phyloP scores from a whole-genome alignment of 768 basidiomycete genomes.

The Mycena galopus region DNA sequence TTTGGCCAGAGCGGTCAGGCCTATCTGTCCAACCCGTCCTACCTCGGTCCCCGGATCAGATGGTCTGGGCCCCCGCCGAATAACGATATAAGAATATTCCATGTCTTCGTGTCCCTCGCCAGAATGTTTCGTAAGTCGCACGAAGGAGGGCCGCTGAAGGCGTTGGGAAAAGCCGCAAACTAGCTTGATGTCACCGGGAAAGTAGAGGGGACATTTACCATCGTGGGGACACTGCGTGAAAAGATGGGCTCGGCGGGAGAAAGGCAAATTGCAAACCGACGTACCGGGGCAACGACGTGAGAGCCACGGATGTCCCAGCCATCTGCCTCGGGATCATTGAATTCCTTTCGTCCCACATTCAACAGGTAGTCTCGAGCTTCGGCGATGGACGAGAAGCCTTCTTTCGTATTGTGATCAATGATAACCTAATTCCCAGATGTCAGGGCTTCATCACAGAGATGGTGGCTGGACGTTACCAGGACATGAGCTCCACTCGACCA shows the following conservation, averaged over 20 bases:
- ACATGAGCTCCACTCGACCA: constrained; percentile 93
- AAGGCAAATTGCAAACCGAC: constrained; percentile 43
- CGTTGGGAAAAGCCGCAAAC: constrained; percentile 91
- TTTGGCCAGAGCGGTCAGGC: constrained; percentile 57
- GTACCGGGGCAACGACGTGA: constrained; percentile 91
- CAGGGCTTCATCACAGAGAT: constrained; percentile 13
- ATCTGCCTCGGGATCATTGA: constrained; percentile 59
- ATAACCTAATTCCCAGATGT: constrained; percentile 69
- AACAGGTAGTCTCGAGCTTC: constrained; percentile 84
- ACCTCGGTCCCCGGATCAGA: constrained; percentile 48
- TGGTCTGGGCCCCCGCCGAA: constrained; percentile 85
- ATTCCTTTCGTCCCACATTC: constrained; percentile 69
- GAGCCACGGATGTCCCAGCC: constrained; percentile 62
- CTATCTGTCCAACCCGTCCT: constrained; percentile 69
- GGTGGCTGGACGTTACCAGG: constrained; percentile 64
- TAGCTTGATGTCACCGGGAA: constrained; percentile 63
- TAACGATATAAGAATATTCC: constrained; percentile 90
- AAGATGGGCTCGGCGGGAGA: constrained; percentile 11
- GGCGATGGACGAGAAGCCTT: constrained; percentile 84
- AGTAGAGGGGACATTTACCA: constrained; percentile 80
- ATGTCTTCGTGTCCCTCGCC: constrained; percentile 88
- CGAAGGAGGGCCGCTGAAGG: constrained; percentile 86
- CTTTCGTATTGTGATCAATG: constrained; percentile 84
- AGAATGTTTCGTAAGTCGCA: constrained; percentile 90
- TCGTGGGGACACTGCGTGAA: constrained; percentile 89